Evolutionary conservation across 1,284 basidiomycete genomes (phyloP), one percentile per base, ranked within the genome.

Genomic region (Pisolithus thermaeus): DNA sequence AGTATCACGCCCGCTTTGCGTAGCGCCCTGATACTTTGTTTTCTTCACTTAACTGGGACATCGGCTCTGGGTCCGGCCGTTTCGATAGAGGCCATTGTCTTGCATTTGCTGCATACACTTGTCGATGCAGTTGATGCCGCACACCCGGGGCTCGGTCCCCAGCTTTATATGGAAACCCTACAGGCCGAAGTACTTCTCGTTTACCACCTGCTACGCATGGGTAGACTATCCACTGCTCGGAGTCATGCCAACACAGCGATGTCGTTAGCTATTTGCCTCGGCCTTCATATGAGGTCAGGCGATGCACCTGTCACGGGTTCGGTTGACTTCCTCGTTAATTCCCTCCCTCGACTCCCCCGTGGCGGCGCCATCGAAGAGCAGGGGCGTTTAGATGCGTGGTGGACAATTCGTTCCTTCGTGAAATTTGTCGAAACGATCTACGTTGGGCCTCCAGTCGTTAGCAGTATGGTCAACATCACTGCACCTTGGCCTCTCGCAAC

Each of bases 331-430:
- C 36, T 49, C 32, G 46, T 58, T 51, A 43, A 45, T 55, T 44
- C 41, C 5, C 53, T 50, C 27, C 41, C 60, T 1, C 51, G 50
- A 11, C 59, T 76, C 23, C 66, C 70, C 0, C 65, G 75, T 1
- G 51, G 58, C 16, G 73, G 78, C 53, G 57, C 56, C 7, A 59
- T 73, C 4, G 78, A 80, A 50, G 69, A 71, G 11, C 74, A 73
- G 7, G 78, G 80, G 54, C 65, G 76, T 14, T 68, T 76, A 16
- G 66, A 72, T 41, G 72, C 70, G 1, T 79, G 79, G 47, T 80
- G 79, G 77, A 59, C 64, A 6, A 65, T 71, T 1, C 73, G 72
- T 53, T 55, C 65, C 3, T 56, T 74, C 32, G 75, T 78, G 55
- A 68, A 70, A 41, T 70, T 66, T 50, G 70, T 71, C 61, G 57